A percentile compares a stretch with the other conserved stretches of the same genome.
phyloP scores from a whole-genome alignment of 2,329 filamentous ascomycete species.

The Macrophomina pseudophaseolina region DNA sequence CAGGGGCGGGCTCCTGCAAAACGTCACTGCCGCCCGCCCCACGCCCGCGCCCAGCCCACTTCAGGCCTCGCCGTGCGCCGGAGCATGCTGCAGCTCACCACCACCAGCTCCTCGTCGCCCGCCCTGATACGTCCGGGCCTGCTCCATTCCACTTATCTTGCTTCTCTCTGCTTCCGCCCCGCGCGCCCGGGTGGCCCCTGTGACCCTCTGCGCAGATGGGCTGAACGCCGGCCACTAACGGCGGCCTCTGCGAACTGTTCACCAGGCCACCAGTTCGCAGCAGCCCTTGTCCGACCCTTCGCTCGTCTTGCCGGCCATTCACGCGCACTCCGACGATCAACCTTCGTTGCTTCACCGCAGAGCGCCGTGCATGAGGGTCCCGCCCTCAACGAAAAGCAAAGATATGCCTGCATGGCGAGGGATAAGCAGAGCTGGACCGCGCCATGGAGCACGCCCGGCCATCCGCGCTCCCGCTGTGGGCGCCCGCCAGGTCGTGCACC shows the following conservation, averaged over 20 bases:
- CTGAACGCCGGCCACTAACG: not conserved
- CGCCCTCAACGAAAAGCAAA: constrained; percentile 4
- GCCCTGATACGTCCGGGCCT: constrained; percentile 9
- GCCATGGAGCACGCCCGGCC: not conserved
- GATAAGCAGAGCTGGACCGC: not conserved
- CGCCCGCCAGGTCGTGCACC: constrained; percentile 5
- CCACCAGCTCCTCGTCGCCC: not conserved
- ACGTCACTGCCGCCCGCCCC: constrained; percentile 12
- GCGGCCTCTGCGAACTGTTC: not conserved
- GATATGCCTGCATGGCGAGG: not conserved
- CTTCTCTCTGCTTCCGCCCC: not conserved
- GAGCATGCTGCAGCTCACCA: constrained; percentile 15
- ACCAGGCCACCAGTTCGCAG: constrained; percentile 1
- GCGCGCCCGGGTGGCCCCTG: not conserved
- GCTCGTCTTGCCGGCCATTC: not conserved
- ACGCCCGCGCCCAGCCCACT: not conserved
- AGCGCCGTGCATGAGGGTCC: not conserved
- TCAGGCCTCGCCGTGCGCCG: not conserved
- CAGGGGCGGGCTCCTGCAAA: not conserved
- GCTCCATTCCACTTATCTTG: constrained; percentile 11
- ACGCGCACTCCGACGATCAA: not conserved
- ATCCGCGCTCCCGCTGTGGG: constrained; percentile 2
- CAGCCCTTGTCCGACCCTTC: not conserved
- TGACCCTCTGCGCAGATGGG: not conserved
- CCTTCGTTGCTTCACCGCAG: not conserved